phyloP scores from a whole-genome alignment of 1,139 yeast genomes.

The Geotrichum australiense region DNA sequence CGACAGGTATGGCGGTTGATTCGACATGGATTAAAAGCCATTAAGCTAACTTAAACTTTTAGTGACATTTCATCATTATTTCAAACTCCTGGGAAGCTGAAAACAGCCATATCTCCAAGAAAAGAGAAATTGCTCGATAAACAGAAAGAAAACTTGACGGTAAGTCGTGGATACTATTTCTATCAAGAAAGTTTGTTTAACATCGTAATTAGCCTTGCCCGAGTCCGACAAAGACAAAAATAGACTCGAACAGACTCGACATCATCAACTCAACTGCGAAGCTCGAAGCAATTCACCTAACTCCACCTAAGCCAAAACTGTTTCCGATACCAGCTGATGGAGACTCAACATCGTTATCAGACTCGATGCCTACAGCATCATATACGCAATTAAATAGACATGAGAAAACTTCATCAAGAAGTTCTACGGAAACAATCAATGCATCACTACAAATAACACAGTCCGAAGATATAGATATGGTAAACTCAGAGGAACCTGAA shows the following conservation, averaged over 20 bases:
- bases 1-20: constrained; percentile 22
- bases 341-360: too few species aligned
- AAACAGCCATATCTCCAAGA: constrained; percentile 31
- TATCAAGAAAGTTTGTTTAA: background rate
- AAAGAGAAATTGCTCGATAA: constrained; percentile 27
- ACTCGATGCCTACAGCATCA: background rate
- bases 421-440: too few species aligned
- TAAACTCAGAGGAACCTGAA: too few species aligned
- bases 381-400: background rate
- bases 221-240: constrained; percentile 1
- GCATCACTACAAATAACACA: too few species aligned
- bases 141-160: constrained; percentile 15
- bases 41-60: background rate
- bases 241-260: background rate
- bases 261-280: too few species aligned
- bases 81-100: constrained; percentile 33
- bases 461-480: too few species aligned
- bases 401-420: too few species aligned
- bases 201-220: background rate
- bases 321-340: too few species aligned
- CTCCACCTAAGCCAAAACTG: too few species aligned
- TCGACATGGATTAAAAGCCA: background rate
- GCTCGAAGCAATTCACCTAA: too few species aligned
- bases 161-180: constrained; percentile 14
- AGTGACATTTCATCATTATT: constrained; percentile 27